Evolutionary conservation across 176 grass and related monocot genomes (phyloP).

Genomic region (Lolium rigidum): DNA sequence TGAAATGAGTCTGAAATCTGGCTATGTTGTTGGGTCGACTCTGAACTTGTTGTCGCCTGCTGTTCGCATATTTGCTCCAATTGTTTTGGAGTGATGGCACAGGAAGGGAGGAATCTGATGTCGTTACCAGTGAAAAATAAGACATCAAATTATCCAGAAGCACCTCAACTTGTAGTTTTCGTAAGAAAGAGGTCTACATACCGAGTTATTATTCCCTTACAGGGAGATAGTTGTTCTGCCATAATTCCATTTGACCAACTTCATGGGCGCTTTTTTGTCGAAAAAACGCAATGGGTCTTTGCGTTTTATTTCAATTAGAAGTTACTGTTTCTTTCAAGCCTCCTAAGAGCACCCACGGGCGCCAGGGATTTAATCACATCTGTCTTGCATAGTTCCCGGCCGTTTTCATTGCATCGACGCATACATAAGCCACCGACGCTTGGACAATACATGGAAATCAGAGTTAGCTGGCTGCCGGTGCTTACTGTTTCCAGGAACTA

Average conservation of each 20-base stretch:
- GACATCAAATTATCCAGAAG: background rate
- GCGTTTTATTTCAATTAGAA: too few relatives aligned
- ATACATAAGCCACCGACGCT: too few relatives aligned
- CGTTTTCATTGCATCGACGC: too few relatives aligned
- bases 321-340: too few relatives aligned
- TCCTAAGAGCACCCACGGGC: too few relatives aligned
- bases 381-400: too few relatives aligned
- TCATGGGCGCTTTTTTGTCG: background rate
- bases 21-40: background rate
- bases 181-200: slow-evolving; percentile 1
- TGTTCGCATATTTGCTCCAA: background rate
- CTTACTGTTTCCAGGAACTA: too few relatives aligned
- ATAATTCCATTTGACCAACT: background rate
- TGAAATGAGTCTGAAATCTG: background rate
- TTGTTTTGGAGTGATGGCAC: background rate
- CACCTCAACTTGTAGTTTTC: background rate
- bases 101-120: slow-evolving; percentile 5
- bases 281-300: too few relatives aligned
- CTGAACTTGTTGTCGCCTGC: background rate
- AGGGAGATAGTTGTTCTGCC: background rate
- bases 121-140: slow-evolving; percentile 9
- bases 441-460: too few relatives aligned
- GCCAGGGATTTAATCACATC: too few relatives aligned
- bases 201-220: background rate
- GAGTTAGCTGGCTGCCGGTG: too few relatives aligned